Evolutionary conservation across 2,329 filamentous ascomycete species (phyloP), one percentile per base, ranked within the genome.

Genomic region (Emmonsiellopsis sp.): DNA sequence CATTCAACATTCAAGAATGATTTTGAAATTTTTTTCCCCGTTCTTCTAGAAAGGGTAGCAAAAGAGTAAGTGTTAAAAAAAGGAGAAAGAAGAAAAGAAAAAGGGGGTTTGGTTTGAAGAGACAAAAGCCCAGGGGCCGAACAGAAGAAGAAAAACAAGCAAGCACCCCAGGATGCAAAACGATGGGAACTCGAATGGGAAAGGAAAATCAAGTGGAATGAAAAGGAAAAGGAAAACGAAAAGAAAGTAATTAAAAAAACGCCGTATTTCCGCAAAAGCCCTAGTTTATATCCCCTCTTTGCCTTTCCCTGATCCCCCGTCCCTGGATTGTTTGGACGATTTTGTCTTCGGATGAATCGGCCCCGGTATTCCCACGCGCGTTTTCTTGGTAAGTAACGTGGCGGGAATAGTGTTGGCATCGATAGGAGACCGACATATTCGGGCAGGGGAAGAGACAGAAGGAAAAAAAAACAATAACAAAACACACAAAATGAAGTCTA

Each of bases 151-250:
- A 26, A 11, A 38, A 13, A 16, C 16, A 50, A 50, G 35, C 13
- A 10, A 20, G 13, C 16, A 35, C 20, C 46, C n/a, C 8, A 10
- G 37, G 46, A 55, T 37, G 42, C 54, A 48, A 54, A 50, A 50
- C 53, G 44, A 50, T 53, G 41, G 50, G 41, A 54, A 52, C n/a
- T 13, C n/a, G 30, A 11, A 42, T 30, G 35, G 44, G 53, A 54
- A 50, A 43, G 9, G 46, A 42, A 43, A 37, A 54, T 35, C 35
- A 15, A 46, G 55, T 53, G 47, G 45, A n/a, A n/a, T n/a, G n/a
- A n/a, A n/a, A n/a, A 56, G 42, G 55, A 47, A 51, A 52, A 49
- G 46, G 52, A 42, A 51, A 44, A 53, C 46, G 34, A 55, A 42
- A 41, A 49, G 52, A 40, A 40, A 38, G 42, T 32, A 46, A 50